phyloP scores from a whole-genome alignment of 2,329 filamentous ascomycete genomes.

The Fusarium longipes region DNA sequence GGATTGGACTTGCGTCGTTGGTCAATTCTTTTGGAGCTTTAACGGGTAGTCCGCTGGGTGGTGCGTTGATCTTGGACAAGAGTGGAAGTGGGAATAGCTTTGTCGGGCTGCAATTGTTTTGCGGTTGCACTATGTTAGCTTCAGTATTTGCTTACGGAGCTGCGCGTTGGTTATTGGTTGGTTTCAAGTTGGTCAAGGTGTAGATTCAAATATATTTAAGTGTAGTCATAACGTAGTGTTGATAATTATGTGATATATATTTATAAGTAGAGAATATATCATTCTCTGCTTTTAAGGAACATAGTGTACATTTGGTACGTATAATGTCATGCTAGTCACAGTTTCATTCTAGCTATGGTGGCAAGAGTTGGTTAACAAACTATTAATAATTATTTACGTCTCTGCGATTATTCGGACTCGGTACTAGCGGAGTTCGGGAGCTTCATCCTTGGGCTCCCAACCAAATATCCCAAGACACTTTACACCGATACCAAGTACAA shows the following conservation, averaged over 20 bases:
- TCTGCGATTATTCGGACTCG: too few species aligned
- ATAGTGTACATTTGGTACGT: too few species aligned
- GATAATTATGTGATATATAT: too few species aligned
- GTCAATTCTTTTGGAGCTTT: background rate
- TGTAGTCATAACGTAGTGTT: too few species aligned
- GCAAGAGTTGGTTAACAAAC: too few species aligned
- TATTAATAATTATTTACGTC: too few species aligned
- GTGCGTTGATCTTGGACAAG: background rate
- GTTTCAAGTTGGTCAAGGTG: accelerated
- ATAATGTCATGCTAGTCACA: too few species aligned
- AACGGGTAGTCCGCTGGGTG: background rate
- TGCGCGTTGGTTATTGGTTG: background rate
- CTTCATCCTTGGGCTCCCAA: background rate
- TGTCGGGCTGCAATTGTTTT: background rate
- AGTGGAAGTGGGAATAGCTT: background rate
- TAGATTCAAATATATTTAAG: background rate
- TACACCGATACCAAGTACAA: accelerated
- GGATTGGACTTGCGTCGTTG: background rate
- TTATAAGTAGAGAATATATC: too few species aligned
- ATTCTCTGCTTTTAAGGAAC: too few species aligned
- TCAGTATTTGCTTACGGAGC: background rate
- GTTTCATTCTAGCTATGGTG: too few species aligned
- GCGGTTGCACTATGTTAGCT: background rate
- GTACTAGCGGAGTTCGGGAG: background rate
- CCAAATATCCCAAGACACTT: background rate